Percentiles rank a stretch among this genome's conserved stretches.
phyloP scores from a whole-genome alignment of 306 rosid species.

The Sechiopsis laciniata region DNA sequence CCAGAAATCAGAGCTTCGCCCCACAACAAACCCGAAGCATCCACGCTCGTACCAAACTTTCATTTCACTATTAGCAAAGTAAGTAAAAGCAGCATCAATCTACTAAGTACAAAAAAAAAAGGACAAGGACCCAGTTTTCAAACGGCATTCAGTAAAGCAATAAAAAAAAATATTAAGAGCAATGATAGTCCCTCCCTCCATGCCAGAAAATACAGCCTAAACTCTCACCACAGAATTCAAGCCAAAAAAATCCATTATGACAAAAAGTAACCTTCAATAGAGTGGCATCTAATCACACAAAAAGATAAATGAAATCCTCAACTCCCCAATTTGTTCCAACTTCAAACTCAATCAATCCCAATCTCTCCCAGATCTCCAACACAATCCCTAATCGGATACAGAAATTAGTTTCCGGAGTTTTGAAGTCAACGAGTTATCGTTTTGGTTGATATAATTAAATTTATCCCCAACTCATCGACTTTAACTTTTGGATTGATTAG shows the following conservation, averaged over 20 bases:
- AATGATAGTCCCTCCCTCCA: background rate
- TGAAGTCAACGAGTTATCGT: no score
- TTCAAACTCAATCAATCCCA: background rate
- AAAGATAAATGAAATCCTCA: background rate
- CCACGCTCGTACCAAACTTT: no score
- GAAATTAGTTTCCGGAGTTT: background rate
- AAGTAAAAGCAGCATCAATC: conserved; percentile 1
- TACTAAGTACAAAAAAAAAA: background rate
- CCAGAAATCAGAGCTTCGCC: no score
- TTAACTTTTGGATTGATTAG: no score
- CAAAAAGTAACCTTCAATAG: background rate
- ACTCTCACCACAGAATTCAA: background rate
- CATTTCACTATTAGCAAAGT: background rate
- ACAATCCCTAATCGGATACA: background rate
- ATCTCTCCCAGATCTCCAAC: background rate
- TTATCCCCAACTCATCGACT: no score
- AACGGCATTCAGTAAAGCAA: conserved; percentile 1
- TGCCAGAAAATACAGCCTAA: background rate
- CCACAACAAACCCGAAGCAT: no score
- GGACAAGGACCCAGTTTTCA: background rate
- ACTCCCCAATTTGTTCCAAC: background rate
- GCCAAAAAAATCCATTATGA: background rate
- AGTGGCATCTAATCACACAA: background rate
- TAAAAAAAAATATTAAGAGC: background rate
- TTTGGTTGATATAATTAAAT: no score